phyloP scores from a whole-genome alignment of 805 yeast genomes.

The Aciculoconidium aculeatum region DNA sequence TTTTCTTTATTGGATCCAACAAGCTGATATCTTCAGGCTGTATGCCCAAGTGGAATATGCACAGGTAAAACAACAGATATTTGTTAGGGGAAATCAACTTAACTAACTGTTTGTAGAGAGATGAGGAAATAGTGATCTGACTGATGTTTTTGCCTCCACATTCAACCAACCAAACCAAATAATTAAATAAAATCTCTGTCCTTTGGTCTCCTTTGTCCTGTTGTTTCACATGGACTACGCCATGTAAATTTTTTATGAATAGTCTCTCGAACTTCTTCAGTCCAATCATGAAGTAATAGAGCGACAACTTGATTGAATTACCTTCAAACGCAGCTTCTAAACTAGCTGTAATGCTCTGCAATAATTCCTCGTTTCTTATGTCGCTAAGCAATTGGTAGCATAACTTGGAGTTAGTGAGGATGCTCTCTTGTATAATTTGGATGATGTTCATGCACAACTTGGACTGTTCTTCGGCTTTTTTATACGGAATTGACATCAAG shows the following conservation, averaged over 20 bases:
- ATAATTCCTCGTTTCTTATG: conserved; percentile 16
- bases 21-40: conserved; percentile 16
- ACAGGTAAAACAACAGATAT: conserved; percentile 22
- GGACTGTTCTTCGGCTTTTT: conserved; percentile 19
- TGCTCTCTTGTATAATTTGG: conserved; percentile 23
- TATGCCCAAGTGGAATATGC: conserved; percentile 26
- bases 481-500: conserved; percentile 21
- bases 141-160: too few relatives aligned
- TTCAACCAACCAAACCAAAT: conserved; percentile 22
- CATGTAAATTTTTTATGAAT: conserved; percentile 14
- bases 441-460: conserved; percentile 24
- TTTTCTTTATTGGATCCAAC: conserved; percentile 15
- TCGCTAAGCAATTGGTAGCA: conserved; percentile 16
- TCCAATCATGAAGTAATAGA: conserved; percentile 21
- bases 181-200: conserved; percentile 18
- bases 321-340: conserved; percentile 12
- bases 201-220: conserved; percentile 10
- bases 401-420: conserved; percentile 20
- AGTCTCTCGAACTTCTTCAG: conserved; percentile 16
- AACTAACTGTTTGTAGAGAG: too few relatives aligned
- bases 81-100: conserved; percentile 13
- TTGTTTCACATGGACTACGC: conserved; percentile 9
- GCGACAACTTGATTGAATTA: conserved; percentile 20
- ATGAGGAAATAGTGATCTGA: too few relatives aligned
- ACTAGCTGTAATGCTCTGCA: conserved; percentile 11